A percentile compares a stretch with the other conserved stretches of the same genome.
phyloP scores from a whole-genome alignment of 2,329 filamentous ascomycete genomes.

The Sphaerulina vaccinii region DNA sequence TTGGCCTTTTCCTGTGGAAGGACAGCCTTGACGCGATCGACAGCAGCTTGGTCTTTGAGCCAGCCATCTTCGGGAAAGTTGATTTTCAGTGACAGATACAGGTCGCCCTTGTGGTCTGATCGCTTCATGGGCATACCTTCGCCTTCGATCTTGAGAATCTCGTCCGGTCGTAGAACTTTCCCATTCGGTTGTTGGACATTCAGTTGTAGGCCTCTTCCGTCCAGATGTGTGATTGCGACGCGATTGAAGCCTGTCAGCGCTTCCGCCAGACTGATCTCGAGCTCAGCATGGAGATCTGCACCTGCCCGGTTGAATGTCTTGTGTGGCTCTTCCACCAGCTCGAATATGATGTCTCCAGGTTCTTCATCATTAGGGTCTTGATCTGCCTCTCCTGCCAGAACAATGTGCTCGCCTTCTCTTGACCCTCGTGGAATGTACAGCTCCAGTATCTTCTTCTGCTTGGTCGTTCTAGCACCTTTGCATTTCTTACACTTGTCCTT shows the following conservation, averaged over 20 bases:
- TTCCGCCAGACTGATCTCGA: slow-evolving; percentile 79
- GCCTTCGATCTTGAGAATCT: slow-evolving; percentile 79
- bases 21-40: slow-evolving; percentile 70
- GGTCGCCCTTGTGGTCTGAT: slow-evolving; percentile 77
- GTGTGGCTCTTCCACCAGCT: slow-evolving; percentile 77
- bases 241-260: slow-evolving; percentile 85
- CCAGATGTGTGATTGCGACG: slow-evolving; percentile 86
- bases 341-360: slow-evolving; percentile 91
- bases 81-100: slow-evolving; percentile 83
- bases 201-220: slow-evolving; percentile 84
- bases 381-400: slow-evolving; percentile 89
- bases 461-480: slow-evolving; percentile 84
- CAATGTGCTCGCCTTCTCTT: slow-evolving; percentile 79
- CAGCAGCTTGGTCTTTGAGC: slow-evolving; percentile 66
- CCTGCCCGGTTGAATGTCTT: slow-evolving; percentile 79
- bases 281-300: slow-evolving; percentile 76
- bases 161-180: slow-evolving; percentile 76
- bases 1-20: slow-evolving; percentile 58
- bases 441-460: slow-evolving; percentile 91
- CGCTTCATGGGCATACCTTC: slow-evolving; percentile 96
- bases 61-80: slow-evolving; percentile 87
- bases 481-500: slow-evolving; percentile 99
- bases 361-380: slow-evolving; percentile 85
- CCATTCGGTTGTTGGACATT: slow-evolving; percentile 68
- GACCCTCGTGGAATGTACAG: slow-evolving; percentile 89